Percentiles rank a stretch among this genome's conserved stretches.
phyloP scores from a whole-genome alignment of 495 filamentous ascomycete genomes.

The Penicillium verhagenii region DNA sequence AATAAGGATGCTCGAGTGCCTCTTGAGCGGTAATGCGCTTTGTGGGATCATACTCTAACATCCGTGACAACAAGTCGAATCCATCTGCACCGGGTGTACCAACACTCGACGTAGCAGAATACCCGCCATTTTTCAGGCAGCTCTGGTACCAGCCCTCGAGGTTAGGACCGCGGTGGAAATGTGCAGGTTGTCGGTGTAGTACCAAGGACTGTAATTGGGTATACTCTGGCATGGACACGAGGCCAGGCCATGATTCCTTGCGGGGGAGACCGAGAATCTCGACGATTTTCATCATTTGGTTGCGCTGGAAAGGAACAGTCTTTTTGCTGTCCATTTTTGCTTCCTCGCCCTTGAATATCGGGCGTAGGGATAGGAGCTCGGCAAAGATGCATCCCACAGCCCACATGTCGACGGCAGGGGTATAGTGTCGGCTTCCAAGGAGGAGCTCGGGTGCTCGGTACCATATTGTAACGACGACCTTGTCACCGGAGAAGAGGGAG shows the following conservation, averaged over 20 bases:
- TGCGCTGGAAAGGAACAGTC: slow-evolving; percentile 93
- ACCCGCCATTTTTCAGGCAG: slow-evolving; percentile 57
- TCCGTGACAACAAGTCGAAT: slow-evolving; percentile 71
- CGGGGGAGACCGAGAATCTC: slow-evolving; percentile 90
- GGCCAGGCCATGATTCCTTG: slow-evolving; percentile 83
- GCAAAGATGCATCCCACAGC: slow-evolving; percentile 98
- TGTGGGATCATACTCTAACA: slow-evolving; percentile 92
- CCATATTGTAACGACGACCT: slow-evolving; percentile 99
- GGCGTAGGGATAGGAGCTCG: slow-evolving; percentile 83
- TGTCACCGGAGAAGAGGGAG: slow-evolving; percentile 89
- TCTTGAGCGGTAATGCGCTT: slow-evolving; percentile 81
- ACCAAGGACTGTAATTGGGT: slow-evolving; percentile 66
- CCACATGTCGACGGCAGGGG: slow-evolving; percentile 95
- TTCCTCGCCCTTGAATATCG: slow-evolving; percentile 98
- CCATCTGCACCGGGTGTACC: slow-evolving; percentile 70
- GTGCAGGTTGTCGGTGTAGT: slow-evolving; percentile 38
- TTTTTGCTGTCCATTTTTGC: slow-evolving; percentile 99
- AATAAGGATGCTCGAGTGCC: slow-evolving; percentile 87
- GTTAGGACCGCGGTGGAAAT: slow-evolving; percentile 46
- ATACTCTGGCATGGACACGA: slow-evolving; percentile 81
- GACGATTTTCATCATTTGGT: slow-evolving; percentile 98
- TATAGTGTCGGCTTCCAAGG: slow-evolving; percentile 89
- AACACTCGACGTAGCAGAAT: slow-evolving; percentile 46
- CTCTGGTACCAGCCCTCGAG: slow-evolving; percentile 67
- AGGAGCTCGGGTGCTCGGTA: slow-evolving; percentile 95